Evolutionary conservation across 2,329 filamentous ascomycete species (phyloP), one percentile per base, ranked within the genome.

Genomic region (Davidsoniella australis): DNA sequence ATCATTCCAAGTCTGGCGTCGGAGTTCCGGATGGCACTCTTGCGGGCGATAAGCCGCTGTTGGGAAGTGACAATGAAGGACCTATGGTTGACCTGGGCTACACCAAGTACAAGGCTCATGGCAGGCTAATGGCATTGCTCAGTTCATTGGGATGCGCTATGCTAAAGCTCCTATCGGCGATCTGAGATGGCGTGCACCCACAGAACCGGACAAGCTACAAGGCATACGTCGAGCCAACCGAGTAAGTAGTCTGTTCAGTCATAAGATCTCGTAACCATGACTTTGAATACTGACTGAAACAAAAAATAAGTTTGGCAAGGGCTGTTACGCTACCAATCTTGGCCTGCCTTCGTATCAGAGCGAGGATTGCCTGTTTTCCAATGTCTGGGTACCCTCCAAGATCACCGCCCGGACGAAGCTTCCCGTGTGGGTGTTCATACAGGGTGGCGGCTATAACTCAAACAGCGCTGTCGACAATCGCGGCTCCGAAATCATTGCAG

Each of bases 301-400:
- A 2, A 58, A 47, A 42, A 14, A 16, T 24, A 17, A 54, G 50
- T 53, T 47, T 20, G 50, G 53, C 4, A 49, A 51, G n/a, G 18
- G 16, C 2, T 51, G 51, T 42, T 47, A 48, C 24, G 53, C 45
- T 4, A 53, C 48, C 5, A 46, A 38, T 7, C 23, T 48, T 16
- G 38, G 45, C 12, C 5, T 42, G 26, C 18, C 18, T 10, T 52
- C 54, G 2, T 56, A 59, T 4, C 65, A 63, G 50, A 61, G 61
- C 14, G 70, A 73, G 52, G 70, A 73, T 56, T 73, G 70, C 44
- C 58, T 73, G 39, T 65, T 65, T 37, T 59, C 68, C 42, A 72
- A 73, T 49, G 63, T 72, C 51, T 73, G 67, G 67, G 64, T 64
- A 0, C 69, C 69, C 0, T 61, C 63, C 39, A 57, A 56, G 14